Evolutionary conservation across 768 basidiomycete species (phyloP).

Genomic region (Mycena leptocephala): DNA sequence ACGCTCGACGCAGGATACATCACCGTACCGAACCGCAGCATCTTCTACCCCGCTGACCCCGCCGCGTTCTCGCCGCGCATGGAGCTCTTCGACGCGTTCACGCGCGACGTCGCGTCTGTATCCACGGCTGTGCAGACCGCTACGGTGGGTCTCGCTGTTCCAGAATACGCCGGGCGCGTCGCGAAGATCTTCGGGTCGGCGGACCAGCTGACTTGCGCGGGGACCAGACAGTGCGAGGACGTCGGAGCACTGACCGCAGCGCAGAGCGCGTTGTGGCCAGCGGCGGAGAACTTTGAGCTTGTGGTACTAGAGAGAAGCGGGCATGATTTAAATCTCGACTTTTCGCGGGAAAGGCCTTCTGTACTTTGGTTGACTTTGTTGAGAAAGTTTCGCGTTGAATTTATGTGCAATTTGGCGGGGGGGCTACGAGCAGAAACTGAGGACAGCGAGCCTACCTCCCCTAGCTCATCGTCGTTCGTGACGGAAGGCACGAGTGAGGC

Average conservation of each 20-base stretch:
- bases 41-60: background rate
- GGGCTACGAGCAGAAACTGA: no score
- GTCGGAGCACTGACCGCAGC: background rate
- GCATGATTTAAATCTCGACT: background rate
- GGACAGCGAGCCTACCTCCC: no score
- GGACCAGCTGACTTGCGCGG: background rate
- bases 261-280: background rate
- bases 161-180: background rate
- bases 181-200: background rate
- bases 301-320: background rate
- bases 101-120: background rate
- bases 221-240: background rate
- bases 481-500: no score
- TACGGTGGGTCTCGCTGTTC: background rate
- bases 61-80: conserved; percentile 5
- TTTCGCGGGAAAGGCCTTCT: background rate
- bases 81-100: background rate
- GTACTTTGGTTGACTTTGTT: background rate
- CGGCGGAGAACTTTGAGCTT: background rate
- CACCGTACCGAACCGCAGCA: background rate
- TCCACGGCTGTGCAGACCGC: background rate
- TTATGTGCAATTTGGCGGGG: no score
- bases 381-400: no score
- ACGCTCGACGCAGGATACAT: background rate
- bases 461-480: no score